Evolutionary conservation across 2,329 filamentous ascomycete genomes (phyloP).

Genomic region (Fusarium globosum): DNA sequence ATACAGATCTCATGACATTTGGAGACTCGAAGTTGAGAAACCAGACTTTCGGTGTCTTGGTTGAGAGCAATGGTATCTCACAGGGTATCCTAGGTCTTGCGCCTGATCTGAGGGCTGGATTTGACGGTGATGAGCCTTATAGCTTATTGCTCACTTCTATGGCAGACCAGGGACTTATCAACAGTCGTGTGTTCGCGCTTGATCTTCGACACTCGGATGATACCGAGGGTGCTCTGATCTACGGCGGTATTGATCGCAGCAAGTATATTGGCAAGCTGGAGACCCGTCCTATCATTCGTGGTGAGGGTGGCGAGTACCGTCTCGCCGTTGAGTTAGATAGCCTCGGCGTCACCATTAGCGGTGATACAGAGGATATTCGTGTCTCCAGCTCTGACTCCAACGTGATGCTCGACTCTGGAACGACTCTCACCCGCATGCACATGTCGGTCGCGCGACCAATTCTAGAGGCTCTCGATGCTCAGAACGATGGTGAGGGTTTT

Average conservation of each 20-base stretch:
- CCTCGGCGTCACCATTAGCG: slow-evolving; percentile 48
- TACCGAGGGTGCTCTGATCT: slow-evolving; percentile 61
- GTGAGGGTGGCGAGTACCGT: slow-evolving; percentile 50
- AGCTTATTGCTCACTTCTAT: slow-evolving; percentile 65
- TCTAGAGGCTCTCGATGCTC: slow-evolving; percentile 55
- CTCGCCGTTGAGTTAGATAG: slow-evolving; percentile 50
- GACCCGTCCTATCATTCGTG: slow-evolving; percentile 56
- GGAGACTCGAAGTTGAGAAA: slow-evolving; percentile 54
- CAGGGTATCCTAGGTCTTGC: slow-evolving; percentile 65
- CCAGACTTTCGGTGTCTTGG: slow-evolving; percentile 64
- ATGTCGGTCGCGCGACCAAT: slow-evolving; percentile 55
- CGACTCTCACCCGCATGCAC: slow-evolving; percentile 61
- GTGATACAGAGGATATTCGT: slow-evolving; percentile 36
- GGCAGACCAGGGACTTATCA: slow-evolving; percentile 58
- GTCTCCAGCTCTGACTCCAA: slow-evolving; percentile 49
- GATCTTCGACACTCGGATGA: slow-evolving; percentile 60
- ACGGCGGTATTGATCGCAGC: slow-evolving; percentile 64
- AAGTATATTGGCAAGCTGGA: slow-evolving; percentile 62
- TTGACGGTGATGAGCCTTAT: slow-evolving; percentile 56
- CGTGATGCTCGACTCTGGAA: slow-evolving; percentile 65
- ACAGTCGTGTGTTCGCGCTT: slow-evolving; percentile 62
- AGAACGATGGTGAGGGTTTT: slow-evolving; percentile 54
- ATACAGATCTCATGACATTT: slow-evolving; percentile 58
- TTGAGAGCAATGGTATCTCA: slow-evolving; percentile 58
- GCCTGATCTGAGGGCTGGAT: slow-evolving; percentile 54